Conservation (phyloP, 140 eudicot species). For the Flaveria floridana region DNA sequence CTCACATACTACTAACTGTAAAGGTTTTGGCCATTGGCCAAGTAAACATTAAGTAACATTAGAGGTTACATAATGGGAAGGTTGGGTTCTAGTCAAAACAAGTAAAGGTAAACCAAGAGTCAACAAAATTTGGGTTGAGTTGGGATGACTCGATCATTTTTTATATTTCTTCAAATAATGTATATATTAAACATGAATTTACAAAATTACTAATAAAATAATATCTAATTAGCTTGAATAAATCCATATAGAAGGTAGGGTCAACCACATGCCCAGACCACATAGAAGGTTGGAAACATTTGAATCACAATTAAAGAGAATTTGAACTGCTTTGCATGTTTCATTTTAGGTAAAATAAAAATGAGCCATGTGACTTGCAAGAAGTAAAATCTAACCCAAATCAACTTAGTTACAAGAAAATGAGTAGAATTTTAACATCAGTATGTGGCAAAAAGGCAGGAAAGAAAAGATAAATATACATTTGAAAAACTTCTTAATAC, state of each 20-base stretch:
- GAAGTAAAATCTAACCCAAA: constrained; percentile 1
- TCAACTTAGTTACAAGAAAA: background rate
- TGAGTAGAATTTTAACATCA: background rate
- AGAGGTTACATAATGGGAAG: background rate
- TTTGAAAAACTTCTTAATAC: constrained; percentile 36
- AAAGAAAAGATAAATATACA: background rate
- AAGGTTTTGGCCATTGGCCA: background rate
- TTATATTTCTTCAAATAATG: background rate
- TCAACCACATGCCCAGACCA: background rate
- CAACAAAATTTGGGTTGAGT: background rate
- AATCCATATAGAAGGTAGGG: constrained; percentile 5
- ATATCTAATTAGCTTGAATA: background rate
- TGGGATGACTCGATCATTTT: background rate
- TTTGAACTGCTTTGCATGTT: background rate
- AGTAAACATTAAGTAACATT: background rate
- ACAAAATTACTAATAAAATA: constrained; percentile 2
- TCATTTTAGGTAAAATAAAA: background rate
- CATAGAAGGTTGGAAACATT: background rate
- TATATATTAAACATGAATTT: background rate
- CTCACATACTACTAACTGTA: background rate
- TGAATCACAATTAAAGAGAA: background rate
- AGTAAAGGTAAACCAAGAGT: background rate
- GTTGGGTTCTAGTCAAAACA: background rate
- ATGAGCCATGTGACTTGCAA: background rate
- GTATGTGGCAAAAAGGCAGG: constrained; percentile 13